Percentiles rank a stretch among this genome's conserved stretches.
phyloP scores from a whole-genome alignment of 257 asterid species.

The Nicotiana undulata region DNA sequence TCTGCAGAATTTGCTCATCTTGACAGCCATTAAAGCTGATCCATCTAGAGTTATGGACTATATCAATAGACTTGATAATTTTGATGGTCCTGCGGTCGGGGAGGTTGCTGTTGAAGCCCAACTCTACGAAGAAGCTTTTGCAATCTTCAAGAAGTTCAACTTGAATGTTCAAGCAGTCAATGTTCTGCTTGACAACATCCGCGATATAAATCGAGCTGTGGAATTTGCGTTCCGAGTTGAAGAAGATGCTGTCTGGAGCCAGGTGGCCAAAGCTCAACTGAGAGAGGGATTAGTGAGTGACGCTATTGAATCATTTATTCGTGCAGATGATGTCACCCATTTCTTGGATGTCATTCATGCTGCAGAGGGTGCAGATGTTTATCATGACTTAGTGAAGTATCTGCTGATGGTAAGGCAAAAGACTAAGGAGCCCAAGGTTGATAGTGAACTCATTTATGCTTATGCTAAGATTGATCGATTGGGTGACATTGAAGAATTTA shows the following conservation, averaged over 20 bases:
- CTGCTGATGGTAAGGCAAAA: slow-evolving; percentile 98
- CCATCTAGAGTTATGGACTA: slow-evolving; percentile 97
- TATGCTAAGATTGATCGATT: slow-evolving; percentile 95
- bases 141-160: slow-evolving; percentile 92
- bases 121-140: slow-evolving; percentile 85
- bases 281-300: slow-evolving; percentile 96
- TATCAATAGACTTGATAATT: slow-evolving; percentile 86
- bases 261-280: slow-evolving; percentile 96
- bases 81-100: slow-evolving; percentile 98
- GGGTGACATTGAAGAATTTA: slow-evolving; percentile 87
- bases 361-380: slow-evolving; percentile 79
- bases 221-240: slow-evolving; percentile 99
- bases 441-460: slow-evolving; percentile 95
- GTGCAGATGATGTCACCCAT: slow-evolving; percentile 92
- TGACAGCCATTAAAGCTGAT: slow-evolving; percentile 97
- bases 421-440: slow-evolving; percentile 95
- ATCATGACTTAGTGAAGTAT: slow-evolving; percentile 92
- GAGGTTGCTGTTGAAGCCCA: slow-evolving; percentile 95
- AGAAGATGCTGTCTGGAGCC: slow-evolving; percentile 99
- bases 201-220: slow-evolving; percentile 88
- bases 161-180: slow-evolving; percentile 96
- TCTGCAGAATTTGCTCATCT: slow-evolving; percentile 81
- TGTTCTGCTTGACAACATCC: slow-evolving; percentile 83
- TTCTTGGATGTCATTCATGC: slow-evolving; percentile 91
- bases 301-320: slow-evolving; percentile 96